Evolutionary conservation across 2,329 filamentous ascomycete species (phyloP).

Genomic region (Fusarium nanum): DNA sequence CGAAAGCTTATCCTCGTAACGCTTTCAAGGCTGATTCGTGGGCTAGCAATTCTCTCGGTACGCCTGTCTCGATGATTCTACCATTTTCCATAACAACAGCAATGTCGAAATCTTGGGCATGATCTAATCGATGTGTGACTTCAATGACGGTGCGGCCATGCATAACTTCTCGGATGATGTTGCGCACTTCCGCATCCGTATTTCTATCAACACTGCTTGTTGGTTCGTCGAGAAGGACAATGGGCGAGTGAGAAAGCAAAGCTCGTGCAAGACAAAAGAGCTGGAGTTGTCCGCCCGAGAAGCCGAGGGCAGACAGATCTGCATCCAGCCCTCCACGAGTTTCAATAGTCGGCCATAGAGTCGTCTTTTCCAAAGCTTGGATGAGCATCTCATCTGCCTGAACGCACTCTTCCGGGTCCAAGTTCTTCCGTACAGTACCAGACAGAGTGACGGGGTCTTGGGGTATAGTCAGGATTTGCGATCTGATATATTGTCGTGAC

Average conservation of each 20-base stretch:
- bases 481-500: constrained; percentile 57
- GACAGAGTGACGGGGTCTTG: constrained; percentile 61
- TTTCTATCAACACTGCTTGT: constrained; percentile 49
- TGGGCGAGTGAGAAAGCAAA: constrained; percentile 48
- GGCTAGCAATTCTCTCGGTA: constrained; percentile 41
- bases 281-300: constrained; percentile 60
- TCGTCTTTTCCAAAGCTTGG: constrained; percentile 57
- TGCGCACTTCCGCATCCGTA: constrained; percentile 46
- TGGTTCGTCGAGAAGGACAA: constrained; percentile 51
- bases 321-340: constrained; percentile 53
- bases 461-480: constrained; percentile 58
- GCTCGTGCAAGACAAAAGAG: constrained; percentile 62
- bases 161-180: constrained; percentile 38
- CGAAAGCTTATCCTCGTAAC: not conserved
- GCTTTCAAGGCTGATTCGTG: constrained; percentile 10
- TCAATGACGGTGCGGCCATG: constrained; percentile 45
- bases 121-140: constrained; percentile 48
- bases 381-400: constrained; percentile 55
- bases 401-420: constrained; percentile 54
- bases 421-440: constrained; percentile 60
- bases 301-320: constrained; percentile 47
- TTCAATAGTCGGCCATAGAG: constrained; percentile 55
- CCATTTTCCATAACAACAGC: constrained; percentile 48
- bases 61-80: constrained; percentile 43
- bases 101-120: constrained; percentile 45